Percentiles rank a stretch among this genome's conserved stretches.
Conservation (phyloP, 345 rosid species). For the Excoecaria agallocha region DNA sequence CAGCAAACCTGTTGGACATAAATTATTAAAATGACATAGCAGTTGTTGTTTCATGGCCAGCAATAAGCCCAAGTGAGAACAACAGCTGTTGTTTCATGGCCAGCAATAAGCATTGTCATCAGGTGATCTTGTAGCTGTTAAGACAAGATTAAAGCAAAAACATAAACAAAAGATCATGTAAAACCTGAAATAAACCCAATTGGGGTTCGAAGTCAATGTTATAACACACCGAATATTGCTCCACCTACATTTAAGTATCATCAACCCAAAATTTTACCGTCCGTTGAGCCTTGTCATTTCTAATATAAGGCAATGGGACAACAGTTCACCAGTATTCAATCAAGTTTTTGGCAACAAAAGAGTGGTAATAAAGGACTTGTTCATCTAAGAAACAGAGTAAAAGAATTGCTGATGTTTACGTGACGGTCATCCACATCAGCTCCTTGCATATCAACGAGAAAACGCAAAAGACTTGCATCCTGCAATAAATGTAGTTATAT, state of each 20-base stretch:
- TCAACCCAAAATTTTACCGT: background rate
- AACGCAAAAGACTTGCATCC: constrained; percentile 93
- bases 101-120: constrained; percentile 94
- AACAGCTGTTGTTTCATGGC: constrained; percentile 96
- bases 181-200: background rate
- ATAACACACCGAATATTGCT: background rate
- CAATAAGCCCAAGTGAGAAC: constrained; percentile 89
- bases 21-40: background rate
- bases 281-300: background rate
- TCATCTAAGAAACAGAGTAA: constrained; percentile 1
- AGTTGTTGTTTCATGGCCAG: no score
- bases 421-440: constrained; percentile 81
- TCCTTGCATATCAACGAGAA: constrained; percentile 92
- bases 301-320: background rate
- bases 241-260: background rate
- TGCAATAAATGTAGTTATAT: constrained; percentile 36
- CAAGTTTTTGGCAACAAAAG: background rate
- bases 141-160: constrained; percentile 7
- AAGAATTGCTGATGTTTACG: constrained; percentile 37
- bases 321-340: background rate
- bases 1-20: background rate
- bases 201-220: background rate
- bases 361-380: background rate
- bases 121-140: constrained; percentile 84
- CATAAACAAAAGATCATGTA: constrained; percentile 4